These are phyloP conservation scores for Crithidia sp. DNA, from an alignment of 208 protist genomes.

Conservation along the genomic window DNA sequence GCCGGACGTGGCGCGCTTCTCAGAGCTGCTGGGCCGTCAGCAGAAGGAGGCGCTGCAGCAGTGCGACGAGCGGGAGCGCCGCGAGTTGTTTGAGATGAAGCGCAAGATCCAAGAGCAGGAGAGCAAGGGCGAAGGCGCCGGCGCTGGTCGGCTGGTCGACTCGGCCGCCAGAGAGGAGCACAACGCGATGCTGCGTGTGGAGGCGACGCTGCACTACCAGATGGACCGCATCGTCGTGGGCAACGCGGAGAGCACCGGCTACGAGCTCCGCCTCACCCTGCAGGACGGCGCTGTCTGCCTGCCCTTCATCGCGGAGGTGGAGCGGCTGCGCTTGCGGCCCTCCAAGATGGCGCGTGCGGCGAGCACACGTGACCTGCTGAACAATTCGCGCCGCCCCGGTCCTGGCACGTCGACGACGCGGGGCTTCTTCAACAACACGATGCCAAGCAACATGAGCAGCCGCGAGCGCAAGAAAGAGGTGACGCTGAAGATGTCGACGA, in stretches of 20 bases:
- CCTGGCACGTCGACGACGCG: constrained; percentile 5
- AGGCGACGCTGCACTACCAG: constrained; percentile 71
- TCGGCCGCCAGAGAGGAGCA: constrained; percentile 66
- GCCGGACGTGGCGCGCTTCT: constrained; percentile 55
- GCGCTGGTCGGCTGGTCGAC: constrained; percentile 47
- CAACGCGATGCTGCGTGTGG: constrained; percentile 72
- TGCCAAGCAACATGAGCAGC: constrained; percentile 14
- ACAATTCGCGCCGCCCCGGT: constrained; percentile 3
- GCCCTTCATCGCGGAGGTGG: constrained; percentile 42
- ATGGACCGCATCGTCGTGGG: constrained; percentile 71
- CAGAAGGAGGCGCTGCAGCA: constrained; percentile 63
- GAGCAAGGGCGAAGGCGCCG: constrained; percentile 45
- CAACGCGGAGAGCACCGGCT: constrained; percentile 56
- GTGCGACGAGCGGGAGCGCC: constrained; percentile 79
- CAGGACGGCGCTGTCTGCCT: constrained; percentile 43
- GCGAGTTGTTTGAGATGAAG: constrained; percentile 87
- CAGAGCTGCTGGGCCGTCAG: constrained; percentile 47
- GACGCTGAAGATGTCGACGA: constrained; percentile 5
- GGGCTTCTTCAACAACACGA: constrained; percentile 12
- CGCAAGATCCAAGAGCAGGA: constrained; percentile 80
- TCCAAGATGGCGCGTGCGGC: neutral
- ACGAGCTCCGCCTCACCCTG: constrained; percentile 57
- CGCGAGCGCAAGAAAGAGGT: constrained; percentile 26
- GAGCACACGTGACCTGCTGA: constrained; percentile 16
- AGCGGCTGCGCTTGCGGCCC: constrained; percentile 28